Evolutionary conservation across 2,329 filamentous ascomycete species (phyloP).

Genomic region (Bretziella fagacearum): DNA sequence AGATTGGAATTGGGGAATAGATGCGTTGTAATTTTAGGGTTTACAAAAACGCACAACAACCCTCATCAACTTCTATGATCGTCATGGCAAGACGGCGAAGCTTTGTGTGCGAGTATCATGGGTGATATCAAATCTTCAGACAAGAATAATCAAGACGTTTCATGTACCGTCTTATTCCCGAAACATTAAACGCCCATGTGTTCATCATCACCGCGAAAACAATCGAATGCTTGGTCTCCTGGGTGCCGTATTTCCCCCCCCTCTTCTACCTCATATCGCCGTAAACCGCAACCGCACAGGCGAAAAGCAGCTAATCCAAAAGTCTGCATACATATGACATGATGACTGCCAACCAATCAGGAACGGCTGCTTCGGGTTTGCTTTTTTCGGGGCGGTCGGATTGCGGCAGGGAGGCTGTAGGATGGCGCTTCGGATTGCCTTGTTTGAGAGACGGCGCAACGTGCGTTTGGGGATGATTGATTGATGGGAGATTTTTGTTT

Average conservation of each 20-base stretch:
- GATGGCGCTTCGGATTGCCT: constrained; percentile 3
- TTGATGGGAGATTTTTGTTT: background rate
- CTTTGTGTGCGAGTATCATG: too few species aligned
- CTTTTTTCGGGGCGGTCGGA: background rate
- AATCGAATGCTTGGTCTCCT: too few species aligned
- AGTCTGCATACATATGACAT: background rate
- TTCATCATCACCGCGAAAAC: too few species aligned
- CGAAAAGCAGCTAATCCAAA: background rate
- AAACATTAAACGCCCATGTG: too few species aligned
- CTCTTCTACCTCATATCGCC: background rate
- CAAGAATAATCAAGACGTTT: background rate
- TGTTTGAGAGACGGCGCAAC: background rate
- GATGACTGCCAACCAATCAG: background rate
- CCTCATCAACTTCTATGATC: too few species aligned
- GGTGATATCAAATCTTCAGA: background rate
- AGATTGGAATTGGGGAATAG: too few species aligned
- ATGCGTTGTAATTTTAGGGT: too few species aligned
- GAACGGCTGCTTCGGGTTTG: background rate
- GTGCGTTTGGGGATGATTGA: background rate
- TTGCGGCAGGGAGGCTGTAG: background rate
- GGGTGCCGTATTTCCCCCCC: too few species aligned
- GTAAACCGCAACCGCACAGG: too few species aligned
- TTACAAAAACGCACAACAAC: too few species aligned
- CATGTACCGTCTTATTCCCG: background rate
- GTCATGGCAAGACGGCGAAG: too few species aligned